Base-by-base conservation (phyloP, 139 green algal genomes). In the Volvox africanus region DNA sequence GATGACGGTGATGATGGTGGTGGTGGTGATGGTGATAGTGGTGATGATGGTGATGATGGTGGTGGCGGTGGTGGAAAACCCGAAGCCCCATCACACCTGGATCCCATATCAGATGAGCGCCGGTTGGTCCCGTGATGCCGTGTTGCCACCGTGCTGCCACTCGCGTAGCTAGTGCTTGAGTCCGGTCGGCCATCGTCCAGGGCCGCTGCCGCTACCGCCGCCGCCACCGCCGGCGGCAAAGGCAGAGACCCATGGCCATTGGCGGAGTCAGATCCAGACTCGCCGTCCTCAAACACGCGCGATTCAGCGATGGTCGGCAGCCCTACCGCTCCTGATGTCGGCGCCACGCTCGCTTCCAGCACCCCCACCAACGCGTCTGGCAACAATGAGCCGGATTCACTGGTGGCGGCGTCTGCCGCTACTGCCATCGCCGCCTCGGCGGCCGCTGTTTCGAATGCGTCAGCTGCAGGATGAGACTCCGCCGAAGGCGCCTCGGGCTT, bases 201-300 rank as follows among this genome's bases (percentile, higher is more conserved):
- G 17, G 75, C 32, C 33, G 71, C 78, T 21, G 37, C n/a, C 81
- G 35, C 3, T 28, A 44, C 21, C 79, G 79, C 79, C 36, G 22
- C 28, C 68, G 79, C 36, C 36, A 11, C 22, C 68, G 18, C 22
- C 68, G 18, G n/a, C n/a, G 9, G 44, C 44, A 55, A 55, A 5
- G 44, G 44, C 44, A 9, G 44, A 5, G 44, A 55, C 5, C 44
- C 1, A 0, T 87, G 61, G 80, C 30, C 37, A 24, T 84, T 26
- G 35, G 1, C 36, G 33, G 12, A 16, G 80, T 28, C 14, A 21
- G 44, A 20, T 50, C 18, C 79, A 6, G 33, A 37, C 61, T 26
- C 14, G 24, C 67, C 79, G 37, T 85, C 79, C 79, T 85, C 79
- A 36, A 85, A 85, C 19, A 85, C 79, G 21, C 79, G 79, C 37